Evolutionary conservation across 805 yeast genomes (phyloP), one percentile per base, ranked within the genome.

Genomic region (Starmerella floricola): DNA sequence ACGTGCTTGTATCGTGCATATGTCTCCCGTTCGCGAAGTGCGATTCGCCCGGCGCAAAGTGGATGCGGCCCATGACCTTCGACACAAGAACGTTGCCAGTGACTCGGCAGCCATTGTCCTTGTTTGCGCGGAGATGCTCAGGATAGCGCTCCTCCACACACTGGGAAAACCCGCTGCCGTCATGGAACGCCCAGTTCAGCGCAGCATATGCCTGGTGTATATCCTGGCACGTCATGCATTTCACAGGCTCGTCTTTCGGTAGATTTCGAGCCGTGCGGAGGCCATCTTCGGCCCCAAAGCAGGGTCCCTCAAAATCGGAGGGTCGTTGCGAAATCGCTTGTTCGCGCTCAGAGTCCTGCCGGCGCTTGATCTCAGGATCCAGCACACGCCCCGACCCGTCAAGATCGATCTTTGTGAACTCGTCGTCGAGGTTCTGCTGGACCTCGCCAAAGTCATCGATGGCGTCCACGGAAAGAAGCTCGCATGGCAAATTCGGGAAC

Each of bases 41-140:
- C 2, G 93, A 76, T 20, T 80, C 76, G 31, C 98, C 98, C 3
- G 98, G 97, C 1, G 96, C 95, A 69, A 91, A 86, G 65, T 91
- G 97, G 49, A 91, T 64, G 55, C 84, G 81, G 36, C 98, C 98
- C 18, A 80, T 78, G 34, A 91, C 80, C 63, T 94, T 75, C 62
- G 83, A 83, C 56, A 91, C 74, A 52, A 74, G 66, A 6, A 93
- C 79, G 18, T 72, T 67, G 24, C 98, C 98, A 48, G 72, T 70
- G 31, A 91, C 69, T 50, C 94, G 72, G 62, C 98, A 91, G 21
- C 98, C 98, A 63, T 88, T 95, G 44, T 68, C 57, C 40, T 83
- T 63, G 53, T 79, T 70, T 13, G 68, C 71, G 38, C 66, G 68
- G 40, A 87, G 61, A 33, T 64, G 67, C n/a, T 65, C 55, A 21